phyloP scores from a whole-genome alignment of 2,329 filamentous ascomycete species.

The Sarocladiaceae sp. region DNA sequence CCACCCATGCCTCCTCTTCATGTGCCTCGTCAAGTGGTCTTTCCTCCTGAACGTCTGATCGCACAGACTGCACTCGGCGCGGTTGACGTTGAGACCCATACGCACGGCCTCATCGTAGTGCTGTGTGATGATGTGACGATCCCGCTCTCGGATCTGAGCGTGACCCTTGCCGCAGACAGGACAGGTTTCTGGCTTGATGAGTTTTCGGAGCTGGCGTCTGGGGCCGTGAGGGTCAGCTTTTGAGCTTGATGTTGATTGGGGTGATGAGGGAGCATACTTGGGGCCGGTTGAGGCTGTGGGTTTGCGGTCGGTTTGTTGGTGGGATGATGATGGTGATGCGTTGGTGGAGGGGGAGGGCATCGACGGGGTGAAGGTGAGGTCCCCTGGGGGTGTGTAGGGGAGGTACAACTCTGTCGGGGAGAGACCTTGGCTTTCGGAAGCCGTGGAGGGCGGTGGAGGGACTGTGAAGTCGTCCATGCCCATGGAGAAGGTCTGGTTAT shows the following conservation, averaged over 20 bases:
- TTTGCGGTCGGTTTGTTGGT: constrained; percentile 4
- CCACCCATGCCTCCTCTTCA: constrained; percentile 6
- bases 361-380: neutral
- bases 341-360: constrained; percentile 4
- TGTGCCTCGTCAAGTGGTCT: constrained; percentile 7
- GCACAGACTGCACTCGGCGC: neutral
- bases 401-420: neutral
- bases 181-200: constrained; percentile 10
- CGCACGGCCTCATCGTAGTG: constrained; percentile 8
- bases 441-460: neutral
- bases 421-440: constrained; percentile 2
- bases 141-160: neutral
- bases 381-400: neutral
- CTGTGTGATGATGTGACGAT: constrained; percentile 10
- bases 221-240: neutral
- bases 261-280: constrained; percentile 1
- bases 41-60: constrained; percentile 7
- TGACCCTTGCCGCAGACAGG: constrained; percentile 5
- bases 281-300: neutral
- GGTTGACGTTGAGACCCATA: constrained; percentile 5
- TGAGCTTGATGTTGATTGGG: neutral
- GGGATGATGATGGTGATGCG: neutral
- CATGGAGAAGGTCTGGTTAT: neutral
- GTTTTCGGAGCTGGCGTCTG: constrained; percentile 8
- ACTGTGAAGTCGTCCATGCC: neutral